phyloP scores from a whole-genome alignment of 371 early-diverging fungal genomes.

The Dinochytrium kinnereticum region DNA sequence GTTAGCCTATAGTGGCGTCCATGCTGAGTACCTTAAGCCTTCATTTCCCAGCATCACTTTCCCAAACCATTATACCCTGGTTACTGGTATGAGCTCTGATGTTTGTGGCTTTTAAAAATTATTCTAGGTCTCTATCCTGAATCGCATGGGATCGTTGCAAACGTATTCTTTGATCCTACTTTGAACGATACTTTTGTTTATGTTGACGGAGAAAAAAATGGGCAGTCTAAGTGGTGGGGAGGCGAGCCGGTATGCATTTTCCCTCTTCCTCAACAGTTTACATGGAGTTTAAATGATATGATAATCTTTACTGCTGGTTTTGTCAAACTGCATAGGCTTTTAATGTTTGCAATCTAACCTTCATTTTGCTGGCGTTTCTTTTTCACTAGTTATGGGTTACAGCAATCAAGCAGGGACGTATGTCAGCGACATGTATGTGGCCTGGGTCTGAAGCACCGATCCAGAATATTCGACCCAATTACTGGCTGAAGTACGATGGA shows the following conservation, averaged over 20 bases:
- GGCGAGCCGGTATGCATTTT: constrained; percentile 73
- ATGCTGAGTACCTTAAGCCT: constrained; percentile 73
- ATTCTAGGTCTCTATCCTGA: constrained; percentile 73
- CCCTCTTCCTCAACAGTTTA: too few relatives aligned
- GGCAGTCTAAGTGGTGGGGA: constrained; percentile 75
- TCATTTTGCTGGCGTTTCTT: constrained; percentile 1
- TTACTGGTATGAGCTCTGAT: constrained; percentile 69
- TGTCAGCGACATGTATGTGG: constrained; percentile 78
- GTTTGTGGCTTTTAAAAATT: neutral
- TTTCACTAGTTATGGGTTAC: constrained; percentile 83
- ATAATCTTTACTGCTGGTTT: too few relatives aligned
- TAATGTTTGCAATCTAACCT: too few relatives aligned
- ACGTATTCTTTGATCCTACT: constrained; percentile 82
- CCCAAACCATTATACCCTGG: constrained; percentile 93
- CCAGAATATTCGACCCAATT: constrained; percentile 65
- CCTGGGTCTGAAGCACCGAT: constrained; percentile 79
- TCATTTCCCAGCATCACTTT: constrained; percentile 86
- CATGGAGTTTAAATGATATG: too few relatives aligned
- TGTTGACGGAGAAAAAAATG: constrained; percentile 55
- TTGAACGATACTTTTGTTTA: constrained; percentile 79
- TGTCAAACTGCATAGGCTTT: too few relatives aligned
- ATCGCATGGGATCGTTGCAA: constrained; percentile 91
- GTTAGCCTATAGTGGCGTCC: constrained; percentile 36
- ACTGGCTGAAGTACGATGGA: constrained; percentile 63
- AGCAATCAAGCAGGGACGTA: constrained; percentile 67